Evolutionary conservation across 1,139 yeast species (phyloP), one percentile per base, ranked within the genome.

Genomic region (Arxiozyma telluris): DNA sequence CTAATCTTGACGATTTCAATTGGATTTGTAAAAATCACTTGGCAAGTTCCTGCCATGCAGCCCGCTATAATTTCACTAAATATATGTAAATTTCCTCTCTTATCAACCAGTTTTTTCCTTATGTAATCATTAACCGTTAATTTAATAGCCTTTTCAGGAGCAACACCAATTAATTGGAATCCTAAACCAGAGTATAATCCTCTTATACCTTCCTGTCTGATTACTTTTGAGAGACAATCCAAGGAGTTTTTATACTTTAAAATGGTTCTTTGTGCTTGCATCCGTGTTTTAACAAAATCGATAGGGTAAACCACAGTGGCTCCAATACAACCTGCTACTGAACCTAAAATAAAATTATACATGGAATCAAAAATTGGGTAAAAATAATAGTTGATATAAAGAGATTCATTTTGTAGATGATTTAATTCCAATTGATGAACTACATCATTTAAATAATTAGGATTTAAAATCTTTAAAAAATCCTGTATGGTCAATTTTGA

Each of bases 251-350:
- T 81, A 72, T 93, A 93, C 50, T 73, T 69, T 45, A 84, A 76
- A 22, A 75, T 71, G 58, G 83, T 80, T 62, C 90, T 82, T 74
- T 93, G 98, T 59, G 96, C 96, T 73, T 93, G 98, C 96, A 93
- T 89, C 71, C 98, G 82, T 4, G 98, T 93, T 75, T 93, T 93
- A 61, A 93, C 93, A 70, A 93, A 78, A 73, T 93, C 98, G 63
- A 93, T 93, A 47, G 98, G 98, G 69, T 93, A 93, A 48, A 93
- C 98, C n/a, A 87, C 90, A 11, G 97, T 88, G 27, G 98, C 98
- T 61, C 98, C 98, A 71, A 93, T 84, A 66, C 97, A 95, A 57
- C 98, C 98, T 41, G 98, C 98, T 53, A 91, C 78, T 3, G 97
- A 90, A 34, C 98, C 98, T 58, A 93, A 76, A 50, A 87, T 75